A percentile compares a stretch with the other conserved stretches of the same genome.
phyloP scores from a whole-genome alignment of 139 green algal species.

The Chlamydomonas eustigma region DNA sequence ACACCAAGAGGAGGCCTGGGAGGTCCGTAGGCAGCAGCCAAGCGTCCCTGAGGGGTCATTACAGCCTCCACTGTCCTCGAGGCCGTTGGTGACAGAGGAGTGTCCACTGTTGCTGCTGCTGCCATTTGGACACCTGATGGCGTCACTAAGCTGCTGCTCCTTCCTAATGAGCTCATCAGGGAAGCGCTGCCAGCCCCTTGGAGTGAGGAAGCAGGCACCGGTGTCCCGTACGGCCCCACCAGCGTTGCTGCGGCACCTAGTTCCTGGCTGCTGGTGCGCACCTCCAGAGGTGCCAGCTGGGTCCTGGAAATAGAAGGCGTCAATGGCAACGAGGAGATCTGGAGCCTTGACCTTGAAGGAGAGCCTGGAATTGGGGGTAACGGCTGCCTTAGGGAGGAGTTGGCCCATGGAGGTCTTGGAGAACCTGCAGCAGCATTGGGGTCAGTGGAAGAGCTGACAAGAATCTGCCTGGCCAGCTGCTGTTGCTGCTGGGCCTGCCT shows the following conservation, averaged over 20 bases:
- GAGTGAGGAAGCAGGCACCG: not conserved
- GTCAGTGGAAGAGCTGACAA: not conserved
- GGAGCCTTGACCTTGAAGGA: not conserved
- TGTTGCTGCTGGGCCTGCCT: no score
- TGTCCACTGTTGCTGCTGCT: not conserved
- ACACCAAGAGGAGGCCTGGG: no score
- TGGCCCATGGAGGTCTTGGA: not conserved
- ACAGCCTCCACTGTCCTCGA: no score
- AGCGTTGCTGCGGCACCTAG: no score
- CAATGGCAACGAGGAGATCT: no score
- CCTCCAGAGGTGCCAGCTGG: no score
- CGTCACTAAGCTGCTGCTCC: not conserved
- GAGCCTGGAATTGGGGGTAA: not conserved
- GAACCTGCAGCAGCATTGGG: not conserved
- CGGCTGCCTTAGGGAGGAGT: not conserved
- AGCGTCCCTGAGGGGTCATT: no score
- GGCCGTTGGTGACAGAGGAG: no score
- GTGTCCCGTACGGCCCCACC: not conserved
- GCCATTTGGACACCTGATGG: not conserved
- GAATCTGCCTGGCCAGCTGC: no score
- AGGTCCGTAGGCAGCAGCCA: no score
- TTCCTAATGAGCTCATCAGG: not conserved
- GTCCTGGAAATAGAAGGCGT: no score
- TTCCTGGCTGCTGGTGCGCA: no score
- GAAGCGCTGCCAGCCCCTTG: not conserved